Evolutionary conservation across 768 basidiomycete species (phyloP).

Genomic region (Termitomyces sp.): DNA sequence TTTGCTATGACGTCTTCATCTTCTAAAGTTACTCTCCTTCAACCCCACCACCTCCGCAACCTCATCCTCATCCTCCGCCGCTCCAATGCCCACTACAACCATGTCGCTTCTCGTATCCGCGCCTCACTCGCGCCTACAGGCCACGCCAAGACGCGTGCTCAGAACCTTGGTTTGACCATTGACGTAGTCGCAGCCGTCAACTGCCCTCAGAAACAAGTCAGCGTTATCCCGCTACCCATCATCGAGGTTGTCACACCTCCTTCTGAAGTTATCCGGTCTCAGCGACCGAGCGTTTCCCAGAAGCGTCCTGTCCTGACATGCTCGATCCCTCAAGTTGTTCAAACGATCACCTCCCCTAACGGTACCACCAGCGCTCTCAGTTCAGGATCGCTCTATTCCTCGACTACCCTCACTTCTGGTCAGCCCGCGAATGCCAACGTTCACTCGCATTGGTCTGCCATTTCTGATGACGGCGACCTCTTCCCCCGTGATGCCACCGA

Average conservation of each 20-base stretch:
- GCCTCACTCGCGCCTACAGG: slow-evolving; percentile 29
- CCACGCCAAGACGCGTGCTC: slow-evolving; percentile 49
- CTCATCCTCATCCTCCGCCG: slow-evolving; percentile 37
- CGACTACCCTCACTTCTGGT: slow-evolving; percentile 3
- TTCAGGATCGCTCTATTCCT: slow-evolving; percentile 4
- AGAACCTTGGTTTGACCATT: slow-evolving; percentile 38
- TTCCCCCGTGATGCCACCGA: slow-evolving; percentile 10
- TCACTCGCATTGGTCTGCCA: slow-evolving; percentile 16
- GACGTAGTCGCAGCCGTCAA: slow-evolving; percentile 37
- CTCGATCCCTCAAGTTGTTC: slow-evolving; percentile 20
- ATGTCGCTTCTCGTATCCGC: slow-evolving; percentile 36
- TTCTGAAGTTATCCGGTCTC: slow-evolving; percentile 4
- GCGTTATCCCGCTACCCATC: slow-evolving; percentile 34
- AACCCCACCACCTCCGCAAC: slow-evolving; percentile 26
- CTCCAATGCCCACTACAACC: slow-evolving; percentile 39
- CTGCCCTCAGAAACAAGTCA: slow-evolving; percentile 36
- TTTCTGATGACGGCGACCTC: slow-evolving; percentile 3
- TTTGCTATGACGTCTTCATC: slow-evolving; percentile 18
- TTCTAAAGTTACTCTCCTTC: slow-evolving; percentile 14
- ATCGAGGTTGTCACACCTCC: slow-evolving; percentile 25
- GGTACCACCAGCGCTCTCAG: slow-evolving; percentile 18
- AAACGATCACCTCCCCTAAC: slow-evolving; percentile 18
- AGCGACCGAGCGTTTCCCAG: neutral
- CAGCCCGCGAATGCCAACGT: neutral
- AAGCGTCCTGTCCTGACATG: slow-evolving; percentile 20